Evolutionary conservation across 495 filamentous ascomycete species (phyloP), one percentile per base, ranked within the genome.

Genomic region (Cladorrhinum samala): DNA sequence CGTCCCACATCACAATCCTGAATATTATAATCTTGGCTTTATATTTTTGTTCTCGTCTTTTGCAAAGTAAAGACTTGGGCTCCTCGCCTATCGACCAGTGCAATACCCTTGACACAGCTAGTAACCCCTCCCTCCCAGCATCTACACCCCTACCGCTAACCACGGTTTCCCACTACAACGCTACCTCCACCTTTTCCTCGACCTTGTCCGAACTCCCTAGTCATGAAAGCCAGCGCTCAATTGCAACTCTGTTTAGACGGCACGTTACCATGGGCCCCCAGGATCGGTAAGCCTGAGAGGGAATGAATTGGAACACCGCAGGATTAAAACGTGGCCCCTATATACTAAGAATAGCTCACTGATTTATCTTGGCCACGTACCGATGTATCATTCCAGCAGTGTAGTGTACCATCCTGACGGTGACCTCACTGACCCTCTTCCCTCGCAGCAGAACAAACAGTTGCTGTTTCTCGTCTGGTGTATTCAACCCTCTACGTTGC

Each of bases 291-390:
- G 67, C 60, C 63, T 64, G 59, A 58, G 38, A 56, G 49, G 55
- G 64, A 68, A 68, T 66, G 65, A 66, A 66, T 66, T 64, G 65
- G 59, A 57, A 52, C 57, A 60, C 65, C 65, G 65, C 67, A 68
- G 65, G 49, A 66, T 58, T 69, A 69, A 56, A 63, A 64, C 59
- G 59, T 64, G 63, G 63, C 53, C 67, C 57, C 51, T 65, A 68
- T 63, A 65, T 68, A 58, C 67, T 68, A 69, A 69, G 65, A 68
- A 69, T 69, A 69, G 67, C 56, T 46, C 61, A 44, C 46, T 56
- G 44, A 38, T 50, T 47, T 44, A 25, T 56, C 57, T 51, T 55
- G 57, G 55, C 57, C 66, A 61, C 57, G 58, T 61, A 52, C 61
- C 59, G 13, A 47, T 30, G n/a, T 23, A 61, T 56, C 60, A 55